Percentiles rank a stretch among this genome's conserved stretches.
Evolutionary conservation across 108 stramenopile species (phyloP).

Genomic region (Skeletonema grethae): DNA sequence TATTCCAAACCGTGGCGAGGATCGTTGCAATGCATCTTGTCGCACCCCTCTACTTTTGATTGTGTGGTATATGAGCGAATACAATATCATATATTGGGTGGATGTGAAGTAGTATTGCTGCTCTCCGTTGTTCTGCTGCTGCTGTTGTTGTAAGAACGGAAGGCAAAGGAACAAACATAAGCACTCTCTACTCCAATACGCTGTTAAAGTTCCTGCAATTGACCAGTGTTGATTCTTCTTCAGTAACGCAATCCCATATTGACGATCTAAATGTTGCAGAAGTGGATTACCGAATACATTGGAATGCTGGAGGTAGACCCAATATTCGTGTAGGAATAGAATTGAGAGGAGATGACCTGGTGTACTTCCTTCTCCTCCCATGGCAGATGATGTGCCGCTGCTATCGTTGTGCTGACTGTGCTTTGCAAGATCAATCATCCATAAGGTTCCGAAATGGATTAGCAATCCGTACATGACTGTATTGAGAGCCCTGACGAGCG

Average conservation of each 20-base stretch:
- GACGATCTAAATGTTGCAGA: conserved; percentile 53
- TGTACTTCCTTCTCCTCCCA: background rate
- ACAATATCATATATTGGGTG: conserved; percentile 55
- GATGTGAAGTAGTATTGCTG: conserved; percentile 17
- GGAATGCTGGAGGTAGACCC: conserved; percentile 57
- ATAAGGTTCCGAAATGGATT: conserved; percentile 49
- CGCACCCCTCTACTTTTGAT: conserved; percentile 56
- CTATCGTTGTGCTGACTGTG: background rate
- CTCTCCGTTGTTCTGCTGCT: no score
- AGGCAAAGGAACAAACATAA: conserved; percentile 50
- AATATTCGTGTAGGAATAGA: conserved; percentile 52
- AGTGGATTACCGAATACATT: conserved; percentile 55
- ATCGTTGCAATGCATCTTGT: conserved; percentile 39
- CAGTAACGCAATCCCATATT: conserved; percentile 53
- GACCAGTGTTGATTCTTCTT: conserved; percentile 52
- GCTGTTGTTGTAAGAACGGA: conserved; percentile 28
- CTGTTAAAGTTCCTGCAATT: conserved; percentile 53
- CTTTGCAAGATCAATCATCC: conserved; percentile 20
- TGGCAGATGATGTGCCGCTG: background rate
- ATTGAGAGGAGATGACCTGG: conserved; percentile 7
- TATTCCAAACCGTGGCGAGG: conserved; percentile 48
- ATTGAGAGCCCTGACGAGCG: conserved; percentile 47
- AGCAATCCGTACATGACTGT: conserved; percentile 53
- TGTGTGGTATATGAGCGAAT: conserved; percentile 55
- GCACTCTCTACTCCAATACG: conserved; percentile 54